Base-by-base conservation (phyloP, 78 protist species). In the Andalucia godoyi region DNA sequence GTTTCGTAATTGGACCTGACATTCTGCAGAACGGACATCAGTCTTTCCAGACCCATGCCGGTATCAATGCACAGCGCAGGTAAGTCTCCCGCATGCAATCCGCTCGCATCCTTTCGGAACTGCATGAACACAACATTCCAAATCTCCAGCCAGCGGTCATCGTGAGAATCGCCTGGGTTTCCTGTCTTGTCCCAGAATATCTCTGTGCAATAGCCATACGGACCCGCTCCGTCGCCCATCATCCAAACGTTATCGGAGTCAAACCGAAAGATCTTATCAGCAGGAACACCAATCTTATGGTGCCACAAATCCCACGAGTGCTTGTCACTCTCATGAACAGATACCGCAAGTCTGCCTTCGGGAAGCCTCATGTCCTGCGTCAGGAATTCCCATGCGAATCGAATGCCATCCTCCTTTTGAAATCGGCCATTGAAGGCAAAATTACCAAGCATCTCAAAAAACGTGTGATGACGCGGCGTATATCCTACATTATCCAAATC, bases 151-250 rank as follows among this genome's bases (percentile, higher is more conserved):
- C 92, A 88, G 51, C 74, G 69, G 32, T 97, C 97, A 41, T 89
- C 94, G 76, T 92, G 96, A 41, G 37, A 42, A 85, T 94, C 91
- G 41, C 89, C 92, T 33, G 87, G 76, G 6, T 47, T 18, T 1
- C 82, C 72, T 0, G 87, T 78, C 34, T 76, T 45, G 77, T 95
- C 99, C 68, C 66, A 95, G 75, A 93, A 97, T 43, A 95, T 72
- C 76, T 95, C 99, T 15, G 95, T 62, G 88, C 99, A 95, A 47
- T 97, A 97, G 4, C 99, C 99, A 37, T 97, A 95, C 13, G 99
- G 99, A 21, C 97, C 94, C 18, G 80, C 71, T n/a, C n/a, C n/a
- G 43, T 87, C 96, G 27, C 93, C 91, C 97, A 92, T 92, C 80
- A 88, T 94, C 97, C 97, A 92, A 77, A 92, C 88, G 83, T 92